These are phyloP conservation scores for Trichopus zeylanicus DNA, from an alignment of 116 monocot genomes.

Conservation along the genomic window DNA sequence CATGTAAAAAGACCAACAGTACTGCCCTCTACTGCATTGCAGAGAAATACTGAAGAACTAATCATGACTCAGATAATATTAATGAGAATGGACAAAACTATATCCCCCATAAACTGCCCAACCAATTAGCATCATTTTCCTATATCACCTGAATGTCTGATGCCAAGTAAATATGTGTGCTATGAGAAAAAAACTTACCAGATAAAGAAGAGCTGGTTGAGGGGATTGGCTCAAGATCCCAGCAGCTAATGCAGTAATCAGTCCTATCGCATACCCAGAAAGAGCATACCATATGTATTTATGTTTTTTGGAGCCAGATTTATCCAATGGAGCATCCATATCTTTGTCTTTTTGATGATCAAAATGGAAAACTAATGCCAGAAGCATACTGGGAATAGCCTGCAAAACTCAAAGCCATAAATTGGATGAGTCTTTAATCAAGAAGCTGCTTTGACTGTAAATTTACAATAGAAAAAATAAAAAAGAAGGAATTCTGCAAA, in stretches of 20 bases:
- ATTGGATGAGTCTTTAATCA: not conserved
- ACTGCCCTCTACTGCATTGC: no score
- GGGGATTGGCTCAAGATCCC: conserved; percentile 86
- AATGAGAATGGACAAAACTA: no score
- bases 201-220: conserved; percentile 97
- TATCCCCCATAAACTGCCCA: not conserved
- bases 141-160: not conserved
- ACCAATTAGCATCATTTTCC: not conserved
- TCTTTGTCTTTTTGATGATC: conserved; percentile 81
- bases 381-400: conserved; percentile 98
- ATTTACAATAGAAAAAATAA: not conserved
- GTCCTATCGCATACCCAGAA: conserved; percentile 77
- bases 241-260: conserved; percentile 74
- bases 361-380: conserved; percentile 82
- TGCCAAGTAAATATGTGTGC: not conserved
- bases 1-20: no score
- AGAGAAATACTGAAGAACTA: no score
- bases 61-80: no score
- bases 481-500: no score
- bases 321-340: conserved; percentile 26
- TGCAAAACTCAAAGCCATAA: conserved; percentile 13
- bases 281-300: conserved; percentile 83
- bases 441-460: not conserved
- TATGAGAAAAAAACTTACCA: conserved; percentile 51
- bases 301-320: conserved; percentile 30